A percentile compares a stretch with the other conserved stretches of the same genome.
Conservation (phyloP, 495 filamentous ascomycete genomes). For the Penicillium bialowiezense region DNA sequence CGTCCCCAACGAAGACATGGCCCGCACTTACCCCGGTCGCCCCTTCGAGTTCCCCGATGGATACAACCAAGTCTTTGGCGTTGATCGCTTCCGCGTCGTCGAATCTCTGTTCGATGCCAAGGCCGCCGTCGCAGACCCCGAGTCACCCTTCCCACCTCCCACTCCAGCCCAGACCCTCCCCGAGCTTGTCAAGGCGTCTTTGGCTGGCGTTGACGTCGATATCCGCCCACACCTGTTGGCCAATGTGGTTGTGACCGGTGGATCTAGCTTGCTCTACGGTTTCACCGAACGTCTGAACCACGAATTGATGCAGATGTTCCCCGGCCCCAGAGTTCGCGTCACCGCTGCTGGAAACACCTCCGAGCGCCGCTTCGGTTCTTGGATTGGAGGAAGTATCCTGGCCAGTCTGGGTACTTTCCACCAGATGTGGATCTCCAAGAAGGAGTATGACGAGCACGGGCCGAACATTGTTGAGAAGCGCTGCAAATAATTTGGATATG, state of each 20-base stretch:
- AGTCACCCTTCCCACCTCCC: slow-evolving; percentile 46
- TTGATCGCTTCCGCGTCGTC: slow-evolving; percentile 76
- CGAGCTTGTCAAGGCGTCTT: slow-evolving; percentile 70
- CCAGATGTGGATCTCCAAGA: slow-evolving; percentile 94
- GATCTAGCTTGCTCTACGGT: slow-evolving; percentile 76
- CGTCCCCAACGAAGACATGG: slow-evolving; percentile 66
- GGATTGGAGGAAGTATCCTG: slow-evolving; percentile 96
- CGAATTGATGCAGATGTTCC: slow-evolving; percentile 75
- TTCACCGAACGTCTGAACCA: slow-evolving; percentile 85
- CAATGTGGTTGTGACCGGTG: slow-evolving; percentile 93
- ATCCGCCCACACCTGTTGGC: slow-evolving; percentile 74
- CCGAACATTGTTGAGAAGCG: slow-evolving; percentile 60
- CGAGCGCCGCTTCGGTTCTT: slow-evolving; percentile 85
- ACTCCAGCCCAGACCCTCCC: slow-evolving; percentile 73
- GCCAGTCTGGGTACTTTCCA: slow-evolving; percentile 98
- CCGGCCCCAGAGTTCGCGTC: slow-evolving; percentile 78
- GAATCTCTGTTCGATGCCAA: slow-evolving; percentile 88
- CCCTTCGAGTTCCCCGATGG: slow-evolving; percentile 97
- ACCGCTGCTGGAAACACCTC: slow-evolving; percentile 78
- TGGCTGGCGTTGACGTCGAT: slow-evolving; percentile 82
- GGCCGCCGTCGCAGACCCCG: slow-evolving; percentile 46
- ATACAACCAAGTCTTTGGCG: slow-evolving; percentile 87
- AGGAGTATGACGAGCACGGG: slow-evolving; percentile 60
- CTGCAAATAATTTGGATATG: slow-evolving; percentile 56
- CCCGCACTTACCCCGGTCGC: slow-evolving; percentile 61